Base-by-base conservation (phyloP, 345 rosid genomes). In the Citrus sinensis region DNA sequence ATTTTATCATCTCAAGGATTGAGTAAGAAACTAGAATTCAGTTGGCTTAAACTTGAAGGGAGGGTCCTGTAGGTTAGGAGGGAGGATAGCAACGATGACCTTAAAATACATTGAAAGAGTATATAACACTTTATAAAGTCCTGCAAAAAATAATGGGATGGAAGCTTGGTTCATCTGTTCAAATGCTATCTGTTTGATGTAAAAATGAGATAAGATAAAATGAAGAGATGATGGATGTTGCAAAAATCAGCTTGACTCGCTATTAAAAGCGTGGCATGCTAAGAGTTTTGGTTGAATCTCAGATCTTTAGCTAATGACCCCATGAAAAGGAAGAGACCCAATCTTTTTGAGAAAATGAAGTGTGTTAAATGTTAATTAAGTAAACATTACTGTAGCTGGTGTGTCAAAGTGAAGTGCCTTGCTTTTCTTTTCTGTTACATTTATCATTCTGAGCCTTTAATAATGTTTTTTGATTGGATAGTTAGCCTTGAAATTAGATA, bases 401-500 rank as follows among this genome's bases (percentile, higher is more conserved):
- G 58, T 19, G 58, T 54, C 22, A 54, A 54, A 17, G 22, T 17
- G 58, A 19, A 54, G 22, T 17, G 58, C 58, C 5, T 22, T 56
- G 1, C 40, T 17, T 58, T 65, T 35, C 63, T 24, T 62, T 24
- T 16, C 68, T 54, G 55, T 35, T n/a, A 34, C 4, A 6, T 37
- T 37, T 62, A 17, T 19, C 30, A 51, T 29, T 79, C 24, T 65
- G 54, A 72, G 25, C 49, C 8, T 64, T n/a, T 17, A 8, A 7
- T 13, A 58, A 22, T 3, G 7, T 9, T 19, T 72, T 63, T 67
- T 4, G 37, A 59, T 59, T 19, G 39, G 61, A 59, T 8, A 22
- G 37, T 54, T 68, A 72, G 78, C 68, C 73, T 27, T 80, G 76
- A 56, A 46, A 46, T 37, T 68, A 14, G 39, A 24, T 60, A 27